phyloP scores from a whole-genome alignment of 768 basidiomycete species.

The Pisolithus sp. region DNA sequence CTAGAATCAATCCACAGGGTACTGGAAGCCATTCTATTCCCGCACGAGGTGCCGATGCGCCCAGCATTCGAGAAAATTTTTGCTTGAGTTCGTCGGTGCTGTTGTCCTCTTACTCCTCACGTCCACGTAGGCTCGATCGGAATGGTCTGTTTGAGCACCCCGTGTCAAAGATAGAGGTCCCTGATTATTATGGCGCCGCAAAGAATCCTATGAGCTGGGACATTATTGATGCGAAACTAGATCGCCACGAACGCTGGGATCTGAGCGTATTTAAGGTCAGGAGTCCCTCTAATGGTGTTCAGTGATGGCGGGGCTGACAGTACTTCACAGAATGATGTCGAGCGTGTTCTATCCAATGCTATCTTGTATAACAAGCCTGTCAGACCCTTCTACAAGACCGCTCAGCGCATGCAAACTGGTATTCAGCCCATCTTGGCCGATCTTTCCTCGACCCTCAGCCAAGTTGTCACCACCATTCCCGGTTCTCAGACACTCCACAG shows the following conservation, averaged over 20 bases:
- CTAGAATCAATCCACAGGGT: slow-evolving; percentile 61
- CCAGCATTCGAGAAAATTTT: slow-evolving; percentile 65
- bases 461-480: background rate
- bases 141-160: slow-evolving; percentile 75
- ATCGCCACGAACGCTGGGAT: slow-evolving; percentile 78
- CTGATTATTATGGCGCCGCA: slow-evolving; percentile 88
- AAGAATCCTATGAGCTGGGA: slow-evolving; percentile 86
- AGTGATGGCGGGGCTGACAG: background rate
- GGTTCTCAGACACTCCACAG: slow-evolving; percentile 1
- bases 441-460: slow-evolving; percentile 12
- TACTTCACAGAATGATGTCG: slow-evolving; percentile 59
- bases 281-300: background rate
- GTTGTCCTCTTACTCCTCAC: slow-evolving; percentile 4
- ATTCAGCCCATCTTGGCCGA: slow-evolving; percentile 32
- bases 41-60: slow-evolving; percentile 55
- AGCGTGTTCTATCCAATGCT: slow-evolving; percentile 81
- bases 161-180: slow-evolving; percentile 70
- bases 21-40: slow-evolving; percentile 58
- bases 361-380: slow-evolving; percentile 77
- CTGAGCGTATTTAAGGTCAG: slow-evolving; percentile 64
- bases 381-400: slow-evolving; percentile 64
- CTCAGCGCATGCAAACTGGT: slow-evolving; percentile 50
- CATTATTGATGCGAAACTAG: slow-evolving; percentile 74
- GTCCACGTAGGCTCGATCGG: slow-evolving; percentile 56
- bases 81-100: slow-evolving; percentile 41